Evolutionary conservation across 225 moss, liverwort and hornwort species (phyloP).

Genomic region (Polytrichum commune): DNA sequence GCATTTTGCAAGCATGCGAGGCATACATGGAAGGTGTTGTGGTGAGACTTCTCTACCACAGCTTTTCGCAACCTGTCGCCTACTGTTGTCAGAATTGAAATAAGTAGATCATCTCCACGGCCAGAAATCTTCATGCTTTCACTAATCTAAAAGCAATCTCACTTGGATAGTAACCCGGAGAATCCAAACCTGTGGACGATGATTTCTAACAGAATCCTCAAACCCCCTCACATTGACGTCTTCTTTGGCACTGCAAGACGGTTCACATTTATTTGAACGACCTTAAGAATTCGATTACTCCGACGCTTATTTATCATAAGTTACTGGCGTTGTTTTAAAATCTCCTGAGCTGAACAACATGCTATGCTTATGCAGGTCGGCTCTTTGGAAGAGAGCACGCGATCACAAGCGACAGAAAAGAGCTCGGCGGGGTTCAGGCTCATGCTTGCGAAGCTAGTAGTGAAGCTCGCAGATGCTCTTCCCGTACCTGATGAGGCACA

Average conservation of each 20-base stretch:
- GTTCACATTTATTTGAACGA: not conserved
- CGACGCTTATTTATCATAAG: no score
- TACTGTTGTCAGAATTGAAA: no score
- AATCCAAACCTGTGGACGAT: no score
- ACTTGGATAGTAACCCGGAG: no score
- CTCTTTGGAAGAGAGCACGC: slow-evolving; percentile 17
- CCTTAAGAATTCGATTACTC: not conserved
- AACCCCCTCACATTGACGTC: not conserved
- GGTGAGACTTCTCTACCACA: slow-evolving; percentile 26
- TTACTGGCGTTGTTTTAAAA: no score
- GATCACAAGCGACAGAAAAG: slow-evolving; percentile 21
- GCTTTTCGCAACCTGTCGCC: no score
- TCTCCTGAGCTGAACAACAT: no score
- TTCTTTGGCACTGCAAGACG: not conserved
- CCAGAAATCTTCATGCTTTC: no score
- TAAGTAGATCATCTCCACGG: no score
- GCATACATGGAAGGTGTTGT: slow-evolving; percentile 61
- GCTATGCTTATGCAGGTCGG: slow-evolving; percentile 19
- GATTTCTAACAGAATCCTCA: no score
- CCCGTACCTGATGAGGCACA: slow-evolving; percentile 30
- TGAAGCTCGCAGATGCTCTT: slow-evolving; percentile 55
- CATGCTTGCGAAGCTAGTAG: slow-evolving; percentile 61
- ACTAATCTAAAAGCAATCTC: no score
- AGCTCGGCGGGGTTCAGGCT: slow-evolving; percentile 69
- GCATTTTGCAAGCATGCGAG: slow-evolving; percentile 44